Conservation (phyloP, 495 filamentous ascomycete genomes). For the Jackrogersella minutella region DNA sequence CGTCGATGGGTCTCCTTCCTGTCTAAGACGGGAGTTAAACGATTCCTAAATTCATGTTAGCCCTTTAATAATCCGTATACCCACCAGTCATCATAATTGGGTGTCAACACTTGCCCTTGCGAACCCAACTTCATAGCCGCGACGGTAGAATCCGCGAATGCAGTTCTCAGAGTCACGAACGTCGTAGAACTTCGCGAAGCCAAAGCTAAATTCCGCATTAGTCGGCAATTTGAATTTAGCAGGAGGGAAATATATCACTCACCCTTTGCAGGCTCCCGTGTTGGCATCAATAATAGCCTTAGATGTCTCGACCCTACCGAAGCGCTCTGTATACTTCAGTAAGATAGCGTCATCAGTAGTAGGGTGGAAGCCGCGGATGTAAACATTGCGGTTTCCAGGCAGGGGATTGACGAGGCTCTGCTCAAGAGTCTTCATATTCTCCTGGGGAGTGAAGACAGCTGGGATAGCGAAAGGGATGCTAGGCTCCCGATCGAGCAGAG, state of each 20-base stretch:
- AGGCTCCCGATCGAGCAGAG: constrained; percentile 75
- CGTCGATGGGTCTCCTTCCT: constrained; percentile 81
- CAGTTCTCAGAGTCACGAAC: constrained; percentile 90
- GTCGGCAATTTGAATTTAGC: constrained; percentile 15
- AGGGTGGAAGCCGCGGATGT: constrained; percentile 93
- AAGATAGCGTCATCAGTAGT: constrained; percentile 94
- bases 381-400: constrained; percentile 89
- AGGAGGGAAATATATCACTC: constrained; percentile 38
- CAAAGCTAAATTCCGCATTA: constrained; percentile 68
- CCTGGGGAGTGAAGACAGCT: constrained; percentile 77
- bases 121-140: constrained; percentile 96
- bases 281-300: constrained; percentile 97
- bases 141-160: constrained; percentile 92
- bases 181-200: constrained; percentile 92
- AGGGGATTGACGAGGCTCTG: constrained; percentile 91
- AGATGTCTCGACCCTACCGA: constrained; percentile 89
- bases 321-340: constrained; percentile 79
- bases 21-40: constrained; percentile 94
- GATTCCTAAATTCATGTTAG: constrained; percentile 71
- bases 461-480: constrained; percentile 89
- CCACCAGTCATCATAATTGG: neutral
- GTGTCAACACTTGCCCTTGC: constrained; percentile 69
- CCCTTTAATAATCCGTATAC: neutral
- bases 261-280: constrained; percentile 95
- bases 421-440: constrained; percentile 80